Evolutionary conservation across 164 flowering plant species (phyloP).

Genomic region (Chloranthus sessilifolius): DNA sequence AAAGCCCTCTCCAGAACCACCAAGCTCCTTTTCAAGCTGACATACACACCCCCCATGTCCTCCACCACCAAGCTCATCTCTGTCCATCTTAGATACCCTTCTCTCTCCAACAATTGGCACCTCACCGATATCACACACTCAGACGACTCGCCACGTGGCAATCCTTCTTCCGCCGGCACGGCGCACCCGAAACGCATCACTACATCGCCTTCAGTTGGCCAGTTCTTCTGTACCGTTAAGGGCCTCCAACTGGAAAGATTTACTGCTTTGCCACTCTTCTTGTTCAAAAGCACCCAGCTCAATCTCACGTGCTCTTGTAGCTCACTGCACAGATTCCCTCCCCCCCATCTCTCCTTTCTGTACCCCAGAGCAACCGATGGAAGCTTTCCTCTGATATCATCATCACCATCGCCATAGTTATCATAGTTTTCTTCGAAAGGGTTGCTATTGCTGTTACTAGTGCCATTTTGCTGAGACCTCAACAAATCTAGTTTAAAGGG

Average conservation of each 20-base stretch:
- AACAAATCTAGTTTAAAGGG: slow-evolving; percentile 20
- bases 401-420: slow-evolving; percentile 3
- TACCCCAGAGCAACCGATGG: slow-evolving; percentile 8
- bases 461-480: slow-evolving; percentile 2
- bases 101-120: slow-evolving; percentile 12
- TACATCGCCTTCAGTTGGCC: slow-evolving; percentile 17
- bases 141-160: slow-evolving; percentile 6
- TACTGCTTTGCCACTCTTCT: slow-evolving; percentile 18
- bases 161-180: slow-evolving; percentile 14
- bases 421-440: slow-evolving; percentile 1
- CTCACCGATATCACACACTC: slow-evolving; percentile 21
- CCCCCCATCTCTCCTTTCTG: slow-evolving; percentile 10
- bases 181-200: slow-evolving; percentile 22
- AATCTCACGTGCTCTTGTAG: slow-evolving; percentile 20
- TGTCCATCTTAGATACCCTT: slow-evolving; percentile 13
- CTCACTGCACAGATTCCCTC: slow-evolving; percentile 10
- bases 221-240: slow-evolving; percentile 15
- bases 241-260: slow-evolving; percentile 35
- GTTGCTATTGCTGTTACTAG: not conserved
- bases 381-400: not conserved
- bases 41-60: slow-evolving; percentile 20
- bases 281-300: slow-evolving; percentile 30
- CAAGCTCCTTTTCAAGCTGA: slow-evolving; percentile 14
- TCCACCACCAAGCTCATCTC: slow-evolving; percentile 26
- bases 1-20: slow-evolving; percentile 21